These are phyloP conservation scores for Neurospora sp. DNA, from an alignment of 2,329 filamentous ascomycete species.

Conservation along the genomic window DNA sequence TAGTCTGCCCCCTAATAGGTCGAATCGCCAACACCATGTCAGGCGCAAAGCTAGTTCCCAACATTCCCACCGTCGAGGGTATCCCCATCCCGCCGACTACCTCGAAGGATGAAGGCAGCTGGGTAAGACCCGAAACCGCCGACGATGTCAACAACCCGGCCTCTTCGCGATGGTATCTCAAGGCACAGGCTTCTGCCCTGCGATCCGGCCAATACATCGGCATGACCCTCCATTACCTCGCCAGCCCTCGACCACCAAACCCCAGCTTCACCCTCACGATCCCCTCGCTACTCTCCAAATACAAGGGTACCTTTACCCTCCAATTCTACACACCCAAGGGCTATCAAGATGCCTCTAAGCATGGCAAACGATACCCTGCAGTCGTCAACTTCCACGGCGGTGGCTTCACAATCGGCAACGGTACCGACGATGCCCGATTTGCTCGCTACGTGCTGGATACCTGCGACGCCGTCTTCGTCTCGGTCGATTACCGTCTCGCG, in stretches of 20 bases:
- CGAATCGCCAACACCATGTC: not conserved
- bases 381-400: slow-evolving; percentile 61
- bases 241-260: slow-evolving; percentile 48
- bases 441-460: slow-evolving; percentile 41
- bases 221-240: slow-evolving; percentile 57
- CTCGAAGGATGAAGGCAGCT: slow-evolving; percentile 5
- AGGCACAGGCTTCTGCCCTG: slow-evolving; percentile 56
- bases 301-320: slow-evolving; percentile 26
- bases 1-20: not conserved
- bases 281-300: slow-evolving; percentile 29
- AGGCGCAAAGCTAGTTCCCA: slow-evolving; percentile 5
- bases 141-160: slow-evolving; percentile 16
- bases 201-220: slow-evolving; percentile 58
- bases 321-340: slow-evolving; percentile 33
- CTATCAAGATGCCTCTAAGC: slow-evolving; percentile 22
- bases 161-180: slow-evolving; percentile 47
- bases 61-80: slow-evolving; percentile 14
- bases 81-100: slow-evolving; percentile 12
- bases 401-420: slow-evolving; percentile 54
- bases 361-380: slow-evolving; percentile 31
- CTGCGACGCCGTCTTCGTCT: slow-evolving; percentile 49
- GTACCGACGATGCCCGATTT: slow-evolving; percentile 55
- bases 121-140: slow-evolving; percentile 11
- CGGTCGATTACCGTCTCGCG: slow-evolving; percentile 59
- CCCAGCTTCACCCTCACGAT: slow-evolving; percentile 51